phyloP scores from a whole-genome alignment of 1,284 basidiomycete genomes.

The Fomitopsis pinicola region DNA sequence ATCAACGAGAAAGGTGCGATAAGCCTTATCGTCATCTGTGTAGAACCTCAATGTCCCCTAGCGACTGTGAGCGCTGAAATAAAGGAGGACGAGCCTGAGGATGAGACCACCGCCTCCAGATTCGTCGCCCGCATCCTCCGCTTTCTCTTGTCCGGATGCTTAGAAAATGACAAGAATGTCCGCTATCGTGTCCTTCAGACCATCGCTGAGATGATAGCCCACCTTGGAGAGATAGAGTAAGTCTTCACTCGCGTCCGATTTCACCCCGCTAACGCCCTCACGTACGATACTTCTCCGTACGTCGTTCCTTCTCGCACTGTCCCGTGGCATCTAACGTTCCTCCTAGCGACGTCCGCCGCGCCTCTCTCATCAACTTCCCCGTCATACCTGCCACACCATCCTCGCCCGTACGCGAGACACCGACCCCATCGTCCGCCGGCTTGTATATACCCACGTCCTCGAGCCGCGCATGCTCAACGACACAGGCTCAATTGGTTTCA shows the following conservation, averaged over 20 bases:
- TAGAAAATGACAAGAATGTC: slow-evolving; percentile 87
- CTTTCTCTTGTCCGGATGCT: slow-evolving; percentile 81
- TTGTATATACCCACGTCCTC: slow-evolving; percentile 75
- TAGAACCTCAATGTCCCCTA: slow-evolving; percentile 6
- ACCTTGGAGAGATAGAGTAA: slow-evolving; percentile 83
- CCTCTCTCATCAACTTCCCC: slow-evolving; percentile 79
- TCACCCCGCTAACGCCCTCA: slow-evolving; percentile 36
- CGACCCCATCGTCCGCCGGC: slow-evolving; percentile 78
- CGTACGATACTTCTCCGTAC: slow-evolving; percentile 77
- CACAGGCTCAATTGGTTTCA: slow-evolving; percentile 41
- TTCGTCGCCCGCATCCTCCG: slow-evolving; percentile 73
- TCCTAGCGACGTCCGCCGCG: slow-evolving; percentile 84
- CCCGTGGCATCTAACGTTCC: slow-evolving; percentile 1
- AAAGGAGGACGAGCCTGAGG: slow-evolving; percentile 67
- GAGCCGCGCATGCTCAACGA: slow-evolving; percentile 25
- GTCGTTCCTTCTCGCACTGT: slow-evolving; percentile 22
- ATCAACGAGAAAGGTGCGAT: slow-evolving; percentile 73
- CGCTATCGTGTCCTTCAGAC: slow-evolving; percentile 79
- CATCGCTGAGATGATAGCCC: slow-evolving; percentile 77
- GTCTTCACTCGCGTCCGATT: slow-evolving; percentile 24
- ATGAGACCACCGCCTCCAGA: slow-evolving; percentile 63
- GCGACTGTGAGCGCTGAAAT: slow-evolving; percentile 33
- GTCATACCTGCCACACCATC: slow-evolving; percentile 56
- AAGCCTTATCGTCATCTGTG: background rate
- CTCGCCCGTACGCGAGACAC: slow-evolving; percentile 84